phyloP scores from a whole-genome alignment of 345 rosid genomes.

The Boechera stricta region DNA sequence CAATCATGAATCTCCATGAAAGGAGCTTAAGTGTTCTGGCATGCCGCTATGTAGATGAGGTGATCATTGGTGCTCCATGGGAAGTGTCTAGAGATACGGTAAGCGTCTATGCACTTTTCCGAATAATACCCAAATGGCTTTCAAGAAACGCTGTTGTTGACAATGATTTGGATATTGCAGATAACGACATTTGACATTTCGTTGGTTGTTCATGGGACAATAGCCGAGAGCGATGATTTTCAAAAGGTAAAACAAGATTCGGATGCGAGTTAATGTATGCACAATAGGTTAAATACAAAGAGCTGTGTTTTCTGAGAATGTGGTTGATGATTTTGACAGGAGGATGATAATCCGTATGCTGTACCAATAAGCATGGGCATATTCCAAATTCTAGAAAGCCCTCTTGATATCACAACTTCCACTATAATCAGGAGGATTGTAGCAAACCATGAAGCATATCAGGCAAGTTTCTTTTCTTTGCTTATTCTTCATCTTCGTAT shows the following conservation, averaged over 20 bases:
- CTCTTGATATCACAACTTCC: constrained; percentile 72
- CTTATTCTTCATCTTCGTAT: not conserved
- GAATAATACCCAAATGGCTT: not conserved
- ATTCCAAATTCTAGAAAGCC: constrained; percentile 74
- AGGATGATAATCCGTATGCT: constrained; percentile 68
- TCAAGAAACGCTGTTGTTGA: constrained; percentile 4
- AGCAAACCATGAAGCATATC: constrained; percentile 81
- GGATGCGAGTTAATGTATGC: not conserved
- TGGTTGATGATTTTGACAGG: constrained; percentile 51
- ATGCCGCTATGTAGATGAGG: constrained; percentile 96
- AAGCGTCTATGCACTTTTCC: constrained; percentile 33
- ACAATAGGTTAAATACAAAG: constrained; percentile 6
- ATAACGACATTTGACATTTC: constrained; percentile 83
- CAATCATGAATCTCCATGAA: constrained; percentile 93
- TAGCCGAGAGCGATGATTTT: constrained; percentile 67
- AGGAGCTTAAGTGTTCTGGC: constrained; percentile 89
- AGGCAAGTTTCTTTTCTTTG: constrained; percentile 48
- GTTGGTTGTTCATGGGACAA: constrained; percentile 84
- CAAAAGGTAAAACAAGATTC: constrained; percentile 4
- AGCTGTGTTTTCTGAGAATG: not conserved
- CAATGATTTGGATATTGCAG: constrained; percentile 46
- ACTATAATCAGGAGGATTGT: constrained; percentile 82
- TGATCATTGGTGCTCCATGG: constrained; percentile 98
- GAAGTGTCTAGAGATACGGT: constrained; percentile 91
- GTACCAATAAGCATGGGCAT: constrained; percentile 82